Percentiles rank a stretch among this genome's conserved stretches.
Conservation (phyloP, 768 basidiomycete species). For the Lactarius trivialis region DNA sequence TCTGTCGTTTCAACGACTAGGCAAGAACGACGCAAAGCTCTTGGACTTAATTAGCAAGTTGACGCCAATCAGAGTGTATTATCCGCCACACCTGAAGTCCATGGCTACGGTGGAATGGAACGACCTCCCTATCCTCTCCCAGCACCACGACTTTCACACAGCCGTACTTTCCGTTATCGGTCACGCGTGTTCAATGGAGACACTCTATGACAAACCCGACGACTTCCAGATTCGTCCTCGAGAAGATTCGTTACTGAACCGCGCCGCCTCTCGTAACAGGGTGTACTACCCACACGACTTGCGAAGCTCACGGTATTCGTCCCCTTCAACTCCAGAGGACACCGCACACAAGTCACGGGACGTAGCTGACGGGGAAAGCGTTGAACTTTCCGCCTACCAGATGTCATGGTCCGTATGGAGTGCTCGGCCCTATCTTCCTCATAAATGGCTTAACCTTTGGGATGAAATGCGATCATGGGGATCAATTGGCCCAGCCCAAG, state of each 20-base stretch:
- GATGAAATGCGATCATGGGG: background rate
- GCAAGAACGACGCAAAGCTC: background rate
- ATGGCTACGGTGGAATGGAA: conserved; percentile 6
- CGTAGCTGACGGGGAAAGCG: background rate
- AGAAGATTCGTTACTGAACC: background rate
- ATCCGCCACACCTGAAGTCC: background rate
- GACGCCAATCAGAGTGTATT: background rate
- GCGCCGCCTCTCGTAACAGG: conserved; percentile 6
- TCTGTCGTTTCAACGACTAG: conserved; percentile 37
- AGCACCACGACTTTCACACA: conserved; percentile 2
- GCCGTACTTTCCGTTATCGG: background rate
- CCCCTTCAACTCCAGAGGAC: background rate
- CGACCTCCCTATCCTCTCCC: conserved; percentile 2
- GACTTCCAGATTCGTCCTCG: background rate
- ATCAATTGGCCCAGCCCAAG: background rate
- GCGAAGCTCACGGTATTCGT: background rate
- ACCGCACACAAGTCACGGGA: background rate
- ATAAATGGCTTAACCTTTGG: background rate
- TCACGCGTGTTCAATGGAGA: conserved; percentile 1
- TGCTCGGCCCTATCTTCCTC: background rate
- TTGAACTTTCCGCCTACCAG: background rate
- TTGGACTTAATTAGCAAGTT: background rate
- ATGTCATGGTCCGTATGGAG: conserved; percentile 1
- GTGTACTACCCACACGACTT: conserved; percentile 2
- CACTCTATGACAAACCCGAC: background rate